These are phyloP conservation scores for Pseudophaeomoniella oleicola DNA, from an alignment of 2,329 filamentous ascomycete species.

Conservation along the genomic window DNA sequence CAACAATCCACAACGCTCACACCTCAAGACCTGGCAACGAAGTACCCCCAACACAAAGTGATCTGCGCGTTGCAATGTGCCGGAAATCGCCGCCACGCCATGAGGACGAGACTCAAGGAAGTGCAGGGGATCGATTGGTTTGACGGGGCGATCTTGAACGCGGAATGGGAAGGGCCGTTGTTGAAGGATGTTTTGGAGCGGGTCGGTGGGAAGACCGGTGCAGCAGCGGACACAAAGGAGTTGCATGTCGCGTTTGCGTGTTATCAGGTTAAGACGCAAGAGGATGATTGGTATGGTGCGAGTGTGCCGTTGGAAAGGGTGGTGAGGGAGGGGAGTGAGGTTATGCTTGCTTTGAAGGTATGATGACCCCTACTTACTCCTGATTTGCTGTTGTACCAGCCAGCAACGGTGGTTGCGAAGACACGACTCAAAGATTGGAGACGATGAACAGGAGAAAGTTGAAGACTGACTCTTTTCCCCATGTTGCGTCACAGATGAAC, in stretches of 20 bases:
- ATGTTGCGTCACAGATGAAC: constrained; percentile 37
- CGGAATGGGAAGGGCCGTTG: constrained; percentile 39
- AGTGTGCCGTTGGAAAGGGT: constrained; percentile 35
- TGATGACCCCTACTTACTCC: no score
- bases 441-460: no score
- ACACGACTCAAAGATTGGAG: neutral
- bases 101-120: constrained; percentile 44
- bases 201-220: constrained; percentile 29
- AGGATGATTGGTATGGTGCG: constrained; percentile 45
- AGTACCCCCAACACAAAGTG: constrained; percentile 39
- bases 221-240: constrained; percentile 9
- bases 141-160: constrained; percentile 47
- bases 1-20: constrained; percentile 28
- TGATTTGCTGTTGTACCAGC: no score
- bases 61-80: constrained; percentile 46
- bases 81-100: constrained; percentile 45
- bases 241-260: constrained; percentile 43
- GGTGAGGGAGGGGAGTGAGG: constrained; percentile 27
- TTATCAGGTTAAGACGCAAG: constrained; percentile 35
- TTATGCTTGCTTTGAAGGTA: constrained; percentile 34
- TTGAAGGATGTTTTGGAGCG: constrained; percentile 36
- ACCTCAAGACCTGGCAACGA: constrained; percentile 28
- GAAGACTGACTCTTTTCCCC: no score
- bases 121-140: constrained; percentile 46
- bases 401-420: neutral